Base-by-base conservation (phyloP, 2,329 filamentous ascomycete genomes). In the Colletotrichum siamense region DNA sequence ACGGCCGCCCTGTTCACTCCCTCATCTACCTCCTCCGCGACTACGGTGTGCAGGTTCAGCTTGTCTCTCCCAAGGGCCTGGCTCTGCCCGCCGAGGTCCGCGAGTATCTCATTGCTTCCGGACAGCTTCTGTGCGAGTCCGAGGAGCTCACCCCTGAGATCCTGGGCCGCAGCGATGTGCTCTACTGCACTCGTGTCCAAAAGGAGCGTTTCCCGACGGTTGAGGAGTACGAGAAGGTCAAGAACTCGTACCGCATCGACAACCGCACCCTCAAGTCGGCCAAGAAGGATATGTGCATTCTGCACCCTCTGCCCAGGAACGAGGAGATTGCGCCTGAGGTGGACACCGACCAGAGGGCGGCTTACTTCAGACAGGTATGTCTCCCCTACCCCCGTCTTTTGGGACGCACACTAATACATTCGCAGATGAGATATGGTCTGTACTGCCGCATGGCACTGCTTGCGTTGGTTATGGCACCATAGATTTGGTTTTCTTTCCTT, bases 351-450 rank as follows among this genome's bases (percentile, higher is more conserved):
- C 95, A 98, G 84, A 90, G 97, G 81, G 97, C 97, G 75, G 96
- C 97, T 72, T 99, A 99, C 89, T 99, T 99, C 88, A 93, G 97
- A 94, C 97, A 99, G 94, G 96, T 98, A 88, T 92, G 95, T 91
- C 22, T 39, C 9, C 24, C 67, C 16, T 49, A 15, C 49, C 36
- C 57, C 66, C 16, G 6, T 24, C 9, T 6, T 16, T 26, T 30
- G 13, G 30, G 22, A 44, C 30, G 36, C 44, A 66, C 62, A 59
- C 89, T 92, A 85, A 93, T 83, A 65, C 61, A 34, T 79, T 74
- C 63, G 75, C 82, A 98, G 96, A 98, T 98, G 96, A 93, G 94
- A 87, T 98, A 99, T 87, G 97, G 97, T 81, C 92, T 99, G 81
- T 99, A 98, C 90, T 98, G 95, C 86, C 94, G 97, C 85, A 99